Conservation (phyloP, 441 rosid genomes). For the Theobroma grandiflorum region DNA sequence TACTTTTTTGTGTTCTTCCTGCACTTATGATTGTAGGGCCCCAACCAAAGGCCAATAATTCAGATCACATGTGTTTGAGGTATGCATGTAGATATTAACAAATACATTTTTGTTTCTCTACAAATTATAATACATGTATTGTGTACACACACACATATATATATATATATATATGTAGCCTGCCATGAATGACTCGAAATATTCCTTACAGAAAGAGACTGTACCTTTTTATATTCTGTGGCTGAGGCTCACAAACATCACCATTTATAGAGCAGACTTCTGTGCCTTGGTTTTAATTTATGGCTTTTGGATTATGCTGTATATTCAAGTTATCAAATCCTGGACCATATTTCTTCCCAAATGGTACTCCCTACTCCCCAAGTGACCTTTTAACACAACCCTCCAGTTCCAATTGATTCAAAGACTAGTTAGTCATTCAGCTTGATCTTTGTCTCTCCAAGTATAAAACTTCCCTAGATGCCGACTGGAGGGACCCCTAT, state of each 20-base stretch:
- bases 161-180: background rate
- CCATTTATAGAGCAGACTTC: too few relatives aligned
- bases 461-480: conserved; percentile 21
- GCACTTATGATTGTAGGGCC: conserved; percentile 41
- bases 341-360: too few relatives aligned
- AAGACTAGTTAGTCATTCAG: background rate
- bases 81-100: background rate
- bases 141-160: background rate
- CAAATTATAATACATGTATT: too few relatives aligned
- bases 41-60: conserved; percentile 38
- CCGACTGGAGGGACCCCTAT: conserved; percentile 29
- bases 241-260: too few relatives aligned
- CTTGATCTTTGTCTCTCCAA: conserved; percentile 10
- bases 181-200: conserved; percentile 18
- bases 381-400: too few relatives aligned
- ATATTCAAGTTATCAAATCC: too few relatives aligned
- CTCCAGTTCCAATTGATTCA: too few relatives aligned
- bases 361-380: too few relatives aligned
- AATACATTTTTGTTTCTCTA: too few relatives aligned
- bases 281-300: too few relatives aligned
- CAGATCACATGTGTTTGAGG: conserved; percentile 42
- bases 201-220: background rate
- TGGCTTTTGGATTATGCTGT: too few relatives aligned
- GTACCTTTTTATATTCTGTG: too few relatives aligned
- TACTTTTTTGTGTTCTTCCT: conserved; percentile 1